Base-by-base conservation (phyloP, 2,329 filamentous ascomycete genomes). In the Phyllosticta citribraziliensis region DNA sequence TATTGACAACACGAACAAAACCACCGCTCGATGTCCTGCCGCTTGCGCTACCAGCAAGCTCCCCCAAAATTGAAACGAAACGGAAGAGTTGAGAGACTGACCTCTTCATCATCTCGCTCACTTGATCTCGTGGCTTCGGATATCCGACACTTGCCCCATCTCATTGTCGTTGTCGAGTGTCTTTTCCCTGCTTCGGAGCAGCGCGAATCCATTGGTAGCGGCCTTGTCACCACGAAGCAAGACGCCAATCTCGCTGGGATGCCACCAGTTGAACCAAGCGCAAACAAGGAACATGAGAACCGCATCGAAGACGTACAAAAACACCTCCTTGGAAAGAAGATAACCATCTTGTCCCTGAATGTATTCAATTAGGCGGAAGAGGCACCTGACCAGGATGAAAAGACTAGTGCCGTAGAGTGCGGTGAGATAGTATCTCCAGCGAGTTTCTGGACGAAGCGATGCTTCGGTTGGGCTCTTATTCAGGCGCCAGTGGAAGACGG, bases 331-430 rank as follows among this genome's bases (percentile, higher is more conserved):
- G 14, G 67, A 64, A 47, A 80, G 67, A 10, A 82, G 65, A 56
- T 72, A 75, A 1, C 80, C 80, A 22, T 71, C 65, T 25, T 74
- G 70, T 1, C 80, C 79, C 65, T 75, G 67, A 0, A 70, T 63
- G 62, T 79, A 84, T 69, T 83, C 80, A 6, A 76, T 67, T 10
- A 82, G 71, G 33, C 81, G 74, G 58, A 81, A 80, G 1, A 81
- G 62, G 6, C 70, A 77, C 40, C 81, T 74, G 5, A 81, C 58
- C 62, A 83, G 68, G 65, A 83, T 82, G 19, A 82, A 67, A 0
- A 67, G 63, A 62, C 73, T 77, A 30, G 73, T 70, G 1, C 66
- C 55, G 64, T 82, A 82, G 11, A 83, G 71, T 0, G 71, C 69
- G 9, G 67, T 58, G 63, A 82, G 68, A 58, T 75, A 72, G 56